These are phyloP conservation scores for Diospyros lotus DNA, from an alignment of 148 eudicot species.

Conservation along the genomic window DNA sequence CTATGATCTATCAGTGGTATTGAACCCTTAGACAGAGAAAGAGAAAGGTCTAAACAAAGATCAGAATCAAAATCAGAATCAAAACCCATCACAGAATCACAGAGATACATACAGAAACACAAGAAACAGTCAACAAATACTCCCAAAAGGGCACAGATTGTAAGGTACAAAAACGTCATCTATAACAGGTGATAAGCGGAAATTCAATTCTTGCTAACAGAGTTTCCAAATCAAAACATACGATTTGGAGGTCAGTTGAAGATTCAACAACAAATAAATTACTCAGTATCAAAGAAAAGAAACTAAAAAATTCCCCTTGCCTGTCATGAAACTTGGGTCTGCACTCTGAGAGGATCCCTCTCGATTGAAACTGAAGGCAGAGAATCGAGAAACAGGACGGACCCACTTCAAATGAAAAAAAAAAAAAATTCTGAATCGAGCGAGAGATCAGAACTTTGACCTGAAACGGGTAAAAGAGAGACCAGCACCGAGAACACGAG, in stretches of 20 bases:
- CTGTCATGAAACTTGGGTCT: constrained; percentile 7
- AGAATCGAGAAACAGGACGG: not conserved
- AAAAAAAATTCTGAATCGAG: not conserved
- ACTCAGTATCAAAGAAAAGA: not conserved
- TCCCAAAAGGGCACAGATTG: not conserved
- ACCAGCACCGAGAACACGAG: constrained; percentile 1
- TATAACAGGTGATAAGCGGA: not conserved
- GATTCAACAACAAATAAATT: not conserved
- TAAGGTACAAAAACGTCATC: not conserved
- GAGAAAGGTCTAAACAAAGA: constrained; percentile 6
- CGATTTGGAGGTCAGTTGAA: not conserved
- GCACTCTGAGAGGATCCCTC: not conserved
- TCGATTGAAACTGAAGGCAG: not conserved
- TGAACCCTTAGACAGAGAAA: not conserved
- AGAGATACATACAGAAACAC: not conserved
- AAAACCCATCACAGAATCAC: constrained; percentile 3
- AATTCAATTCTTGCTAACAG: constrained; percentile 1
- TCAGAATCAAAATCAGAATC: constrained; percentile 14
- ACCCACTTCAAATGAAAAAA: not conserved
- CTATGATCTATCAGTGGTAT: not conserved
- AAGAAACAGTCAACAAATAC: not conserved
- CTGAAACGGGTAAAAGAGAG: too few species aligned
- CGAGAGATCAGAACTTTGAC: constrained; percentile 16
- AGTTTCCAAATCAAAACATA: not conserved
- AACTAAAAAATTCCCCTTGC: not conserved